Percentiles rank a stretch among this genome's conserved stretches.
Evolutionary conservation across 2,329 filamentous ascomycete species (phyloP).

Genomic region (Ophiostoma populinum): DNA sequence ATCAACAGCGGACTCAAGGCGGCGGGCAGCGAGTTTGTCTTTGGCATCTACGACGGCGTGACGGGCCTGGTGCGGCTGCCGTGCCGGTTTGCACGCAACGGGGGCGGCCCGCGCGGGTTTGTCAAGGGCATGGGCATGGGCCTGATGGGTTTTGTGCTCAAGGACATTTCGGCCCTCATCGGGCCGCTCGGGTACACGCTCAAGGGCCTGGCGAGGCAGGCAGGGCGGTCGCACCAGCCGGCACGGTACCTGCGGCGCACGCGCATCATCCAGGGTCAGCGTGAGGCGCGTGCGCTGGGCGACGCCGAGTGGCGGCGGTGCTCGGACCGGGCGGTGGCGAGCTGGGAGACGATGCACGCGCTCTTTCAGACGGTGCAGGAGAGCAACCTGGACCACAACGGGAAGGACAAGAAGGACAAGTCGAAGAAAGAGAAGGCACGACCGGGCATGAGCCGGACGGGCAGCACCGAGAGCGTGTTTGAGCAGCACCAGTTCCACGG

Average conservation of each 20-base stretch:
- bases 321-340: conserved; percentile 19
- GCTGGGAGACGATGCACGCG: conserved; percentile 25
- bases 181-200: conserved; percentile 44
- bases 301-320: conserved; percentile 16
- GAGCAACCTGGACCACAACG: conserved; percentile 15
- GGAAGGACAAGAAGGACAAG: background rate
- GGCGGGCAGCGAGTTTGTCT: conserved; percentile 41
- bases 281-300: conserved; percentile 22
- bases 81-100: conserved; percentile 35
- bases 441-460: background rate
- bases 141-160: conserved; percentile 44
- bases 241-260: conserved; percentile 36
- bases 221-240: conserved; percentile 33
- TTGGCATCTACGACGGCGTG: conserved; percentile 47
- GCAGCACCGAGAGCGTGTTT: conserved; percentile 4
- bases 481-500: conserved; percentile 8
- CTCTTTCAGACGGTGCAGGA: conserved; percentile 23
- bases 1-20: conserved; percentile 45
- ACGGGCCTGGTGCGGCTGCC: conserved; percentile 46
- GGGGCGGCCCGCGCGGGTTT: conserved; percentile 26
- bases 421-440: background rate
- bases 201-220: conserved; percentile 46
- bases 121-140: conserved; percentile 44
- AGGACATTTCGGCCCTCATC: conserved; percentile 43
- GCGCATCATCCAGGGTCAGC: conserved; percentile 39